phyloP scores from a whole-genome alignment of 768 basidiomycete genomes.

The Fistulinella prunicolor region DNA sequence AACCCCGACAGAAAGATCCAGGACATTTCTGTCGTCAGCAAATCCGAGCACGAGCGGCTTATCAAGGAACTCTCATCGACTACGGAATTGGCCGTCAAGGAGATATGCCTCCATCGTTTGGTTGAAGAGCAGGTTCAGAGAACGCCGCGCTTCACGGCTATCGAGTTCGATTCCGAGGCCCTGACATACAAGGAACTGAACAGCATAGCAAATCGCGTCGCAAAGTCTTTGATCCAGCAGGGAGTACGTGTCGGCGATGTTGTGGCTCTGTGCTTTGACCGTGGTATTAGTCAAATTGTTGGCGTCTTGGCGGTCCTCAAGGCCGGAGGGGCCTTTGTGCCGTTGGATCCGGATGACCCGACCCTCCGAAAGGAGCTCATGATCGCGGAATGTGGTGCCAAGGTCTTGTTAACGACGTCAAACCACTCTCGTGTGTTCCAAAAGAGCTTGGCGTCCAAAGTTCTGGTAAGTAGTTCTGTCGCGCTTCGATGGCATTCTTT shows the following conservation, averaged over 20 bases:
- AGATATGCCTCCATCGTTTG: constrained; percentile 18
- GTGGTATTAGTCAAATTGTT: constrained; percentile 28
- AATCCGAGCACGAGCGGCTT: constrained; percentile 15
- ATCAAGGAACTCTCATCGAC: constrained; percentile 27
- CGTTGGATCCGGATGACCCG: constrained; percentile 30
- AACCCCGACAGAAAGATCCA: constrained; percentile 12
- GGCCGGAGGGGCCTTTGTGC: constrained; percentile 27
- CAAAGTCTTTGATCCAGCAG: constrained; percentile 24
- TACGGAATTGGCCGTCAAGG: constrained; percentile 8
- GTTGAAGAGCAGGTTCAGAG: constrained; percentile 17
- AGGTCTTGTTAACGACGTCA: constrained; percentile 26
- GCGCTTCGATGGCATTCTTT: background rate
- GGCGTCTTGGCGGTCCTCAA: constrained; percentile 33
- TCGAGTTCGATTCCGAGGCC: constrained; percentile 29
- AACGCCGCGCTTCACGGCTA: constrained; percentile 20
- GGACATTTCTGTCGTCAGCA: constrained; percentile 17
- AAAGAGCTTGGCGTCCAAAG: constrained; percentile 22
- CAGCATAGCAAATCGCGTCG: constrained; percentile 31
- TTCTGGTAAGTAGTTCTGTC: constrained; percentile 13
- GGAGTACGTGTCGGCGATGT: constrained; percentile 26
- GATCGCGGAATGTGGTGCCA: constrained; percentile 26
- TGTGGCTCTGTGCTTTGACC: constrained; percentile 29
- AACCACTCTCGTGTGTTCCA: constrained; percentile 22
- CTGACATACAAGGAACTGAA: constrained; percentile 35
- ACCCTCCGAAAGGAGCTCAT: constrained; percentile 29